Evolutionary conservation across 805 yeast species (phyloP).

Genomic region (Metschnikowia continentalis): DNA sequence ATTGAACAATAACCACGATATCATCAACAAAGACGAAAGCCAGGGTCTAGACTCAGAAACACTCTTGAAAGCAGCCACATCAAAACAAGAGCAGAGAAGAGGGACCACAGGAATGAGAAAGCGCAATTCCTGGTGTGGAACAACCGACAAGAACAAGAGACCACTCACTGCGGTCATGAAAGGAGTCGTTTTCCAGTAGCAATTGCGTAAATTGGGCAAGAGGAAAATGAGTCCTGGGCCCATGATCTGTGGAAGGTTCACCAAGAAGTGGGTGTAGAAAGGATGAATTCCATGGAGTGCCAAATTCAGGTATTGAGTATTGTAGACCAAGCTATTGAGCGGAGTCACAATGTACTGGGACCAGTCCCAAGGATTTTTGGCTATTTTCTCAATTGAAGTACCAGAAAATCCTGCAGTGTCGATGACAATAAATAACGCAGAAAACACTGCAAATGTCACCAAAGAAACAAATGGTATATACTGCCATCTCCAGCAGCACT

Average conservation of each 20-base stretch:
- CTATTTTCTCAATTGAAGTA: slow-evolving; percentile 1
- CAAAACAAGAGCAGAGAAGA: slow-evolving; percentile 55
- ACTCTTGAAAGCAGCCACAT: slow-evolving; percentile 29
- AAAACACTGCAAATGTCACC: slow-evolving; percentile 31
- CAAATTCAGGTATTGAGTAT: slow-evolving; percentile 54
- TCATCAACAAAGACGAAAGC: slow-evolving; percentile 22
- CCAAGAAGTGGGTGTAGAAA: slow-evolving; percentile 63
- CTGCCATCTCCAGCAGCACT: slow-evolving; percentile 37
- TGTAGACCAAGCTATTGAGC: slow-evolving; percentile 70
- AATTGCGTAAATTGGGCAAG: slow-evolving; percentile 30
- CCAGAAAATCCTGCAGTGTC: slow-evolving; percentile 51
- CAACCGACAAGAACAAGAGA: slow-evolving; percentile 52
- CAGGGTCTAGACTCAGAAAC: background rate
- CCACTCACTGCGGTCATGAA: slow-evolving; percentile 63
- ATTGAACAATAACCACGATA: slow-evolving; percentile 65
- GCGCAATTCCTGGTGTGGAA: slow-evolving; percentile 94
- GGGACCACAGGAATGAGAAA: slow-evolving; percentile 81
- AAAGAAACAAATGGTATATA: slow-evolving; percentile 24
- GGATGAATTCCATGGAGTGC: slow-evolving; percentile 82
- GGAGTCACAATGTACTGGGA: slow-evolving; percentile 59
- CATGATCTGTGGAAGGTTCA: slow-evolving; percentile 73
- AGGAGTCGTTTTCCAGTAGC: slow-evolving; percentile 49
- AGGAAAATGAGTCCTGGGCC: slow-evolving; percentile 66
- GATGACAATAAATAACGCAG: slow-evolving; percentile 36
- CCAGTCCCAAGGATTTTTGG: slow-evolving; percentile 12